phyloP scores from a whole-genome alignment of 75 land plant genomes.

The Pinus albicaulis region DNA sequence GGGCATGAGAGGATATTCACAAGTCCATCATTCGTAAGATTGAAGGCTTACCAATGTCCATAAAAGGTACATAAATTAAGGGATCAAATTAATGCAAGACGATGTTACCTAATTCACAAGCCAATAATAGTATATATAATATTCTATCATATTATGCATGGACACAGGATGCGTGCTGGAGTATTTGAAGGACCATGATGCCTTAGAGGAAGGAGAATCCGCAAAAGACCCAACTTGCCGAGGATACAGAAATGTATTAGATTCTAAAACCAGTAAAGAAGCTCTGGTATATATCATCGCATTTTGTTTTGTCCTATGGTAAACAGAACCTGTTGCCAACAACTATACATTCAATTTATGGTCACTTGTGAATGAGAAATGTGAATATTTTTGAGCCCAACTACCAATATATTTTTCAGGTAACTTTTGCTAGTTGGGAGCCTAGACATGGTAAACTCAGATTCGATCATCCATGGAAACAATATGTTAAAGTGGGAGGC shows the following conservation, averaged over 20 bases:
- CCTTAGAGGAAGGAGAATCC: neutral
- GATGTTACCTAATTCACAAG: too few species aligned
- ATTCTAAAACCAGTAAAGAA: conserved; percentile 53
- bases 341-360: too few species aligned
- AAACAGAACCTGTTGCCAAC: too few species aligned
- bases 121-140: too few species aligned
- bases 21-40: conserved; percentile 26
- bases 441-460: conserved; percentile 72
- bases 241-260: conserved; percentile 34
- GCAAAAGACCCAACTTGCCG: conserved; percentile 1
- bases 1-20: conserved; percentile 72
- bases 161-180: conserved; percentile 28
- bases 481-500: conserved; percentile 54
- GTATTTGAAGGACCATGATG: conserved; percentile 10
- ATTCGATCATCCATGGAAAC: conserved; percentile 53
- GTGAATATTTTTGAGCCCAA: too few species aligned
- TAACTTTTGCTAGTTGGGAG: conserved; percentile 73
- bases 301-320: neutral
- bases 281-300: conserved; percentile 26
- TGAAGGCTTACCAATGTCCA: conserved; percentile 22
- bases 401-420: conserved; percentile 21
- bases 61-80: conserved; percentile 17
- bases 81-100: too few species aligned
- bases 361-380: too few species aligned
- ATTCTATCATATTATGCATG: neutral